Conservation (phyloP, 2,329 filamentous ascomycete species). For the Emergomyces pasteurianus region DNA sequence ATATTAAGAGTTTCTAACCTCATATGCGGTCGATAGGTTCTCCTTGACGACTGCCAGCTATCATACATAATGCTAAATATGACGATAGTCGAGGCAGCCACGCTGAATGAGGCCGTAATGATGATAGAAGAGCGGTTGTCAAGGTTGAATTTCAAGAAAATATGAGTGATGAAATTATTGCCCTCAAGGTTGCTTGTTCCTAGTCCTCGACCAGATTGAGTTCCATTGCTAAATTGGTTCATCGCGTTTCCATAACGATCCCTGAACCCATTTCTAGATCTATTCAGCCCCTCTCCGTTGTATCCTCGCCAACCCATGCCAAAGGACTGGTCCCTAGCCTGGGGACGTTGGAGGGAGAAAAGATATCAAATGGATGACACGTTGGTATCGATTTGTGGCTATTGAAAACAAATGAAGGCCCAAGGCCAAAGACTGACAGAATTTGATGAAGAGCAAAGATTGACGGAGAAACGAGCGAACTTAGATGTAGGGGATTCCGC, state of each 20-base stretch:
- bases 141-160: slow-evolving; percentile 7
- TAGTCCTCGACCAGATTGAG: not conserved
- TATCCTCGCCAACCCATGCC: not conserved
- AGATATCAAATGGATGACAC: not conserved
- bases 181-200: not conserved
- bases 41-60: slow-evolving; percentile 6
- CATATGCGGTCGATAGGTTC: not conserved
- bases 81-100: slow-evolving; percentile 9
- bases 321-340: not conserved
- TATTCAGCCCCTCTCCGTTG: not conserved
- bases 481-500: not conserved
- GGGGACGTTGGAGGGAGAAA: not conserved
- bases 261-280: not conserved
- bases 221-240: not conserved
- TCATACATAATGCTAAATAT: slow-evolving; percentile 10
- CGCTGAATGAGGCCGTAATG: slow-evolving; percentile 12
- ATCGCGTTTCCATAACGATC: not conserved
- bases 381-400: not conserved
- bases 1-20: slow-evolving; percentile 2
- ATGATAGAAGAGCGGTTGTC: slow-evolving; percentile 11
- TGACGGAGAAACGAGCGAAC: not conserved
- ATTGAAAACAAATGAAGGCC: not conserved
- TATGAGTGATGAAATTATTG: slow-evolving; percentile 1
- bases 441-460: not conserved
- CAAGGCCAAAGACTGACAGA: not conserved